Evolutionary conservation across 352 stramenopile species (phyloP).

Genomic region (Phytophthora melonis): DNA sequence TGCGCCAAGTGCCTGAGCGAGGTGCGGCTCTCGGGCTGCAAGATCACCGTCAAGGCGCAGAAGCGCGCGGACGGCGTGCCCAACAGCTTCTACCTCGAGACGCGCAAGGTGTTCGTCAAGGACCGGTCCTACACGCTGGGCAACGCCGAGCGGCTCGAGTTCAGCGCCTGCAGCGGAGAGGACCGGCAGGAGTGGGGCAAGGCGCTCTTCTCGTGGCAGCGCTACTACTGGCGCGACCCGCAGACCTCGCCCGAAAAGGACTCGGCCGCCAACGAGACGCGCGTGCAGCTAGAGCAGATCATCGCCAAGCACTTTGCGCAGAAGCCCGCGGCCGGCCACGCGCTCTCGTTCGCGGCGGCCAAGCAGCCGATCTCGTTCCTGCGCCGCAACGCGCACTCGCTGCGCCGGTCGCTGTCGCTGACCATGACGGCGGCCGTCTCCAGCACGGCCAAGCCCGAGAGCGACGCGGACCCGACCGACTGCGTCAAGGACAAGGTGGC

Average conservation of each 20-base stretch:
- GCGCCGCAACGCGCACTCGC: constrained; percentile 68
- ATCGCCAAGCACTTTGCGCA: constrained; percentile 50
- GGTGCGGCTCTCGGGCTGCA: constrained; percentile 83
- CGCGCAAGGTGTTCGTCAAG: constrained; percentile 87
- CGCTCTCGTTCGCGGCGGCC: constrained; percentile 61
- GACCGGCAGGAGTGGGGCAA: constrained; percentile 86
- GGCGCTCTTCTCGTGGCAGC: constrained; percentile 89
- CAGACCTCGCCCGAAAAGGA: constrained; percentile 22
- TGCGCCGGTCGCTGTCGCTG: constrained; percentile 71
- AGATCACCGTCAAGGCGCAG: constrained; percentile 84
- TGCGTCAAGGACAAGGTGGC: constrained; percentile 75
- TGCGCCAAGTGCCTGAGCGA: constrained; percentile 62
- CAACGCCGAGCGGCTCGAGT: constrained; percentile 65
- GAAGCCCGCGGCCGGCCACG: constrained; percentile 36
- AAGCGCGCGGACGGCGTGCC: constrained; percentile 72
- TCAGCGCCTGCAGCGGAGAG: constrained; percentile 68
- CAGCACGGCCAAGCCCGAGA: constrained; percentile 48
- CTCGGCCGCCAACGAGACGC: constrained; percentile 27
- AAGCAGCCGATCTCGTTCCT: constrained; percentile 82
- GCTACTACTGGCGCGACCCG: constrained; percentile 88
- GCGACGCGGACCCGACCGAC: constrained; percentile 48
- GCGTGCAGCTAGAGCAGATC: constrained; percentile 59
- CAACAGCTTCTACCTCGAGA: constrained; percentile 87
- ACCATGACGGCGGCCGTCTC: constrained; percentile 59
- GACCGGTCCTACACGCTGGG: constrained; percentile 86